Percentiles rank a stretch among this genome's conserved stretches.
phyloP scores from a whole-genome alignment of 1,284 basidiomycete genomes.

The Cerioporus squamosus region DNA sequence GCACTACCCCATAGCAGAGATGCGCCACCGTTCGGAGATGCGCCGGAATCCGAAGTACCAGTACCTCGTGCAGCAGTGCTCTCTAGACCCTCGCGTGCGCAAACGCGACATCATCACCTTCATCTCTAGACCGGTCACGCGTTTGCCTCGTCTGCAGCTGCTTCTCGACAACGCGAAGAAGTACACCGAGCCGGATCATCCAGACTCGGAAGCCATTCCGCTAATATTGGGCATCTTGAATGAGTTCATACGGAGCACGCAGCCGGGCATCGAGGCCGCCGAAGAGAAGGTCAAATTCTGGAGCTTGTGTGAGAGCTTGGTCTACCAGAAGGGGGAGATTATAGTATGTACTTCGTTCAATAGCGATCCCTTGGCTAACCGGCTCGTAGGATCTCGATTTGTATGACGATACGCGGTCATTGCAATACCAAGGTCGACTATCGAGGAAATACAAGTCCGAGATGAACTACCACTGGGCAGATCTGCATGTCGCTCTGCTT shows the following conservation, averaged over 20 bases:
- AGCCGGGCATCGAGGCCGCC: conserved; percentile 84
- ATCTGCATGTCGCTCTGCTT: conserved; percentile 68
- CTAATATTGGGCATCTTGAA: conserved; percentile 64
- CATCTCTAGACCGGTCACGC: conserved; percentile 80
- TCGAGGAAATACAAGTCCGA: conserved; percentile 59
- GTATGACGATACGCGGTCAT: conserved; percentile 70
- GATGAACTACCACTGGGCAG: conserved; percentile 66
- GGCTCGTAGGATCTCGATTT: conserved; percentile 73
- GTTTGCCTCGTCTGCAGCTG: conserved; percentile 76
- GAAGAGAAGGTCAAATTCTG: conserved; percentile 86
- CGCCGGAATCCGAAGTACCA: conserved; percentile 68
- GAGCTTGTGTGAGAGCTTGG: conserved; percentile 73
- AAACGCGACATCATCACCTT: conserved; percentile 83
- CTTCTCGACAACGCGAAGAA: conserved; percentile 74
- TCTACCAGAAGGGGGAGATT: conserved; percentile 77
- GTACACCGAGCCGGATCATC: conserved; percentile 63
- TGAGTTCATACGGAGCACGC: conserved; percentile 74
- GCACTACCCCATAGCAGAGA: conserved; percentile 83
- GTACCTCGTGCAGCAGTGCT: conserved; percentile 64
- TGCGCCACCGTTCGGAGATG: conserved; percentile 74
- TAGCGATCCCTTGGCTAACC: not conserved
- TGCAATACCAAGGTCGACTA: conserved; percentile 67
- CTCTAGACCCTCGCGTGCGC: conserved; percentile 66
- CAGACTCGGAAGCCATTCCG: conserved; percentile 71
- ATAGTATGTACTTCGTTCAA: conserved; percentile 50